These are phyloP conservation scores for Basidioascus undulatus DNA, from an alignment of 768 basidiomycete species.

Conservation along the genomic window DNA sequence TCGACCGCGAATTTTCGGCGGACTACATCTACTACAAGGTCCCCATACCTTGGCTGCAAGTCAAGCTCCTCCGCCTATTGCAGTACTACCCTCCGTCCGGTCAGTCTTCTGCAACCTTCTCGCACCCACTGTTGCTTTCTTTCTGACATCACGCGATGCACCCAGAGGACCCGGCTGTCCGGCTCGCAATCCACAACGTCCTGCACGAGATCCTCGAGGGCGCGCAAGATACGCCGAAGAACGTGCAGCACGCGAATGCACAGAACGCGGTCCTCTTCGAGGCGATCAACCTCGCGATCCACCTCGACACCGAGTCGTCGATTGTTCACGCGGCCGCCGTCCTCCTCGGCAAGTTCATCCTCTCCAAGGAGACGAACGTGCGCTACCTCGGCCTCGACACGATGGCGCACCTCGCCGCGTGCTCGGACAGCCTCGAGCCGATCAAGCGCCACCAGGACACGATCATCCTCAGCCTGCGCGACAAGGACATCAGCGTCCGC, in stretches of 20 bases:
- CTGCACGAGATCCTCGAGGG: conserved; percentile 77
- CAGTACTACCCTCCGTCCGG: conserved; percentile 94
- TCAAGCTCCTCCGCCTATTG: conserved; percentile 70
- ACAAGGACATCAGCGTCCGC: conserved; percentile 92
- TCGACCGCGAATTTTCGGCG: conserved; percentile 66
- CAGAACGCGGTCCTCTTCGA: conserved; percentile 97
- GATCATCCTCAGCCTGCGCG: conserved; percentile 78
- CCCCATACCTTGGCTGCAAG: conserved; percentile 90
- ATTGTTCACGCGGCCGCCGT: conserved; percentile 71
- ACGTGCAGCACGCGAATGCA: conserved; percentile 96
- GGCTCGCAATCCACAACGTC: conserved; percentile 50
- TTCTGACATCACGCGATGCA: conserved; percentile 2
- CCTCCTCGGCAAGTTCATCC: conserved; percentile 82
- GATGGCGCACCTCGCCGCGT: conserved; percentile 91
- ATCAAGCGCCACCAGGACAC: conserved; percentile 91
- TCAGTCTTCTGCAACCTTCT: conserved; percentile 18
- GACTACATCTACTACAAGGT: conserved; percentile 96
- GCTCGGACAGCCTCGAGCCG: conserved; percentile 67
- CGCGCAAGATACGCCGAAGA: conserved; percentile 60
- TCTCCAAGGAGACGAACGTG: conserved; percentile 95
- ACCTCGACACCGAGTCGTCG: conserved; percentile 71
- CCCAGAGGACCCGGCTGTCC: conserved; percentile 59
- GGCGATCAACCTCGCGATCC: conserved; percentile 87
- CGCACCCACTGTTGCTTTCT: not conserved
- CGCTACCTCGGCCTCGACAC: conserved; percentile 92